These are phyloP conservation scores for Nematocida parisii DNA, from an alignment of 371 early-diverging fungal species.

Conservation along the genomic window DNA sequence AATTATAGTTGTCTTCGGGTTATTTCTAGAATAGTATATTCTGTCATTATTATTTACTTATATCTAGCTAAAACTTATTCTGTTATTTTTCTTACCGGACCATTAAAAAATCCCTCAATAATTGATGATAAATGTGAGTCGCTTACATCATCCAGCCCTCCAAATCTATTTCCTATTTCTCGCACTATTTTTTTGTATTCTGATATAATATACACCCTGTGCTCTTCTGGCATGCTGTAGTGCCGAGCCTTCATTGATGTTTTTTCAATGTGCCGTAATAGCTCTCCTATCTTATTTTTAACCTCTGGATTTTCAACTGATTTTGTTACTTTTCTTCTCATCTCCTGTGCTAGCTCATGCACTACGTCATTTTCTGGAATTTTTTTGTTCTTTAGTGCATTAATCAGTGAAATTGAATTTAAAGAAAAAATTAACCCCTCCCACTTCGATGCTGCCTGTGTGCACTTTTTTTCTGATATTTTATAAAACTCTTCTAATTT, in stretches of 20 bases:
- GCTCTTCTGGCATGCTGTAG: constrained; percentile 5
- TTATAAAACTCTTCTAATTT: constrained; percentile 11
- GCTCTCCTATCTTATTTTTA: constrained; percentile 10
- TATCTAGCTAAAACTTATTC: not conserved
- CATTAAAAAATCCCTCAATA: constrained; percentile 22
- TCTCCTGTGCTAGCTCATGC: constrained; percentile 27
- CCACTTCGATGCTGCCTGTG: not conserved
- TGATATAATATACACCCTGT: not conserved
- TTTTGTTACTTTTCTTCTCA: constrained; percentile 14
- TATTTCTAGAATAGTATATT: too few relatives aligned
- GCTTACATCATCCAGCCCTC: constrained; percentile 44
- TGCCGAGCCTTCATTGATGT: not conserved
- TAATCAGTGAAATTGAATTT: constrained; percentile 4
- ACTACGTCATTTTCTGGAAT: not conserved
- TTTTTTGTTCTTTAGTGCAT: not conserved
- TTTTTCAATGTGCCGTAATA: constrained; percentile 12
- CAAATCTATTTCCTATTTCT: constrained; percentile 17
- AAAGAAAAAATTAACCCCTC: not conserved
- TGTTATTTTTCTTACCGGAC: not conserved
- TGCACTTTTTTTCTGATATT: constrained; percentile 26
- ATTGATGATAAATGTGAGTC: constrained; percentile 29
- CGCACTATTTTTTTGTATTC: constrained; percentile 33
- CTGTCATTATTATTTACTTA: too few relatives aligned
- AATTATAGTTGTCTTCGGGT: too few relatives aligned
- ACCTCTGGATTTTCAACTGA: not conserved